A percentile compares a stretch with the other conserved stretches of the same genome.
Evolutionary conservation across 352 stramenopile species (phyloP).

Genomic region (Phytophthora lateralis): DNA sequence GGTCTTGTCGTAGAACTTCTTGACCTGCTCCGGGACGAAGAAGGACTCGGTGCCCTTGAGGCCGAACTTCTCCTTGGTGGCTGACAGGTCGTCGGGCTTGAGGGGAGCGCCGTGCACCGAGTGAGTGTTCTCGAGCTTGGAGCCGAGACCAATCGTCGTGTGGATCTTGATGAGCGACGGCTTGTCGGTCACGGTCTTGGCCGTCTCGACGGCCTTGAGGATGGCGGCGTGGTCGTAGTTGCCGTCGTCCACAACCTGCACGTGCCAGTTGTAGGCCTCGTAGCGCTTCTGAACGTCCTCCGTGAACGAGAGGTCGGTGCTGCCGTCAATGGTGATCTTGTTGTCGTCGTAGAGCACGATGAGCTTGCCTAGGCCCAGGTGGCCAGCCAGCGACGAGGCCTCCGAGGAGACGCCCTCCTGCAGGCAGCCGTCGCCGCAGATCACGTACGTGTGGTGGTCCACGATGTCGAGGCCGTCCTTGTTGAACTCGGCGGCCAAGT

Average conservation of each 20-base stretch:
- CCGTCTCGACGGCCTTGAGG: constrained; percentile 92
- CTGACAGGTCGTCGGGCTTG: constrained; percentile 93
- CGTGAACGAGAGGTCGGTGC: constrained; percentile 96
- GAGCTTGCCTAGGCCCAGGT: constrained; percentile 97
- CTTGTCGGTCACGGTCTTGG: constrained; percentile 95
- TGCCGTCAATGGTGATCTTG: constrained; percentile 99
- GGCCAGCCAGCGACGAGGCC: constrained; percentile 95
- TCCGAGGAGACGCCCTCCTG: constrained; percentile 98
- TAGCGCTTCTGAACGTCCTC: constrained; percentile 98
- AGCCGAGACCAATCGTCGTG: constrained; percentile 97
- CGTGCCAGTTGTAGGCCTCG: constrained; percentile 98
- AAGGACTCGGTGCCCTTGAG: constrained; percentile 94
- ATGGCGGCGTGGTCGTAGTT: constrained; percentile 95
- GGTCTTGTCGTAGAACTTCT: constrained; percentile 91
- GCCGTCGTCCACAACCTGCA: constrained; percentile 94
- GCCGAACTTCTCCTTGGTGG: constrained; percentile 92
- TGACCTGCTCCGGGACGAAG: constrained; percentile 93
- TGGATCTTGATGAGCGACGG: constrained; percentile 99
- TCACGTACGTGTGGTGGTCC: constrained; percentile 99
- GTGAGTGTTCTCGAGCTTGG: constrained; percentile 93
- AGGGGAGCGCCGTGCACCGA: constrained; percentile 96
- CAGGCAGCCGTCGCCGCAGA: constrained; percentile 99
- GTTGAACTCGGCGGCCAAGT: constrained; percentile 99
- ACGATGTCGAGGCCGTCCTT: constrained; percentile 94
- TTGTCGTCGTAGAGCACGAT: constrained; percentile 99